Evolutionary conservation across 1,284 basidiomycete genomes (phyloP), one percentile per base, ranked within the genome.

Genomic region (Xerocomus cyaneibrunnescens): DNA sequence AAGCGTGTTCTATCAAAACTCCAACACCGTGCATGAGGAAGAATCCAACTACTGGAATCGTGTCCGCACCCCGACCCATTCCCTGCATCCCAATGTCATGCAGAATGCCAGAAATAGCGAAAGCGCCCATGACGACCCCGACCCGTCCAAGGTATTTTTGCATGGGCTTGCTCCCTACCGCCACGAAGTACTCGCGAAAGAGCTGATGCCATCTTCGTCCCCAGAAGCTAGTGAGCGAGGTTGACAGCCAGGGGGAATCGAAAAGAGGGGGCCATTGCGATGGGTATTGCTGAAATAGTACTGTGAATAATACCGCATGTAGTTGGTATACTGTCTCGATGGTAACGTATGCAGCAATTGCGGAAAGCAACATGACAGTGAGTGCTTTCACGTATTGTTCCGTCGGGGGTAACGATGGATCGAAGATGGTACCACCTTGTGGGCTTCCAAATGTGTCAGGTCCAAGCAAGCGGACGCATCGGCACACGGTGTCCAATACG

Each of bases 81-180:
- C 79, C 81, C 73, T 78, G 84, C 45, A 81, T 60, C 13, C 79
- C 83, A 25, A 76, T 45, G 56, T 80, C 74, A 53, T 87, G 85
- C 16, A 87, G 57, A 3, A 79, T 35, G 3, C 77, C 83, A 0
- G 84, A 87, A 14, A 78, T 56, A 3, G 77, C 44, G 59, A 87
- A 87, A 1, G 76, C 77, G 10, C 82, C 83, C 13, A 86, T 45
- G 7, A 83, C 69, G 3, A 64, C 67, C 6, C 78, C 81, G 5
- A 61, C 51, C 16, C 74, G 72, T 14, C 82, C 83, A 27, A 78
- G 60, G 8, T 78, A 49, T 30, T 57, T 58, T 30, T 59, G 64
- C 13, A 66, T 19, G 1, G 67, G 68, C 16, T 52, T 55, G 19
- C 62, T 57, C 21, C 74, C 75, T 16, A 75, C 23, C 6, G 49